Evolutionary conservation across 2,329 filamentous ascomycete species (phyloP).

Genomic region (Botrytis fabae): DNA sequence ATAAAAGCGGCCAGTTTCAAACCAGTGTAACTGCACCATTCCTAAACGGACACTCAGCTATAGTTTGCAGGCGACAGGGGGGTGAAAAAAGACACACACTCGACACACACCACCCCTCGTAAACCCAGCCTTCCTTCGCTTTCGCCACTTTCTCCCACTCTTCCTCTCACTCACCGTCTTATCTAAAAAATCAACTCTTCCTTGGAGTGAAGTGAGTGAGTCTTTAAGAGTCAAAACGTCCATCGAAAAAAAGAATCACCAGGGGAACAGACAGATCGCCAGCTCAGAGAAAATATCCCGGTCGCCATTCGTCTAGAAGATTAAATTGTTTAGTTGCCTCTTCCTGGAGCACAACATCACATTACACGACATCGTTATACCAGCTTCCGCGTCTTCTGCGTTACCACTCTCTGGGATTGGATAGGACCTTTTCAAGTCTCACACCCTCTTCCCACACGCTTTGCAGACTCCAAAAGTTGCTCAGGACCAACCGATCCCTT

Average conservation of each 20-base stretch:
- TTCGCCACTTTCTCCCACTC: conserved; percentile 18
- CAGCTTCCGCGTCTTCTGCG: conserved; percentile 9
- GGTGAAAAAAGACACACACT: neutral
- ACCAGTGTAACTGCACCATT: conserved; percentile 1
- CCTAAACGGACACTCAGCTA: conserved; percentile 8
- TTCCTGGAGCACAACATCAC: conserved; percentile 1
- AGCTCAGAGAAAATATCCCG: conserved; percentile 24
- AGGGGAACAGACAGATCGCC: conserved; percentile 18
- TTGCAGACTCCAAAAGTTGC: neutral
- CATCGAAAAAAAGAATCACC: conserved; percentile 11
- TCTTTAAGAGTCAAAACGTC: conserved; percentile 4
- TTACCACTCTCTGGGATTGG: conserved; percentile 33
- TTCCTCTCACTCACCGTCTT: conserved; percentile 14
- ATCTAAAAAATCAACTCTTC: conserved; percentile 12
- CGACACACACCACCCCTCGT: neutral
- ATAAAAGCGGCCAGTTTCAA: conserved; percentile 17
- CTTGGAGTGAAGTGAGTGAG: neutral
- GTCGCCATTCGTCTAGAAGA: conserved; percentile 28
- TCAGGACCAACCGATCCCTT: conserved; percentile 26
- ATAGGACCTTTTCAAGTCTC: conserved; percentile 13
- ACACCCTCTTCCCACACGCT: conserved; percentile 1
- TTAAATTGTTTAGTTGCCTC: conserved; percentile 30
- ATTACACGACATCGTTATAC: conserved; percentile 21
- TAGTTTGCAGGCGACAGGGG: neutral
- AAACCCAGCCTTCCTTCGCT: conserved; percentile 18